phyloP scores from a whole-genome alignment of 1,284 basidiomycete species.

The Cutaneotrichosporon daszewskae region DNA sequence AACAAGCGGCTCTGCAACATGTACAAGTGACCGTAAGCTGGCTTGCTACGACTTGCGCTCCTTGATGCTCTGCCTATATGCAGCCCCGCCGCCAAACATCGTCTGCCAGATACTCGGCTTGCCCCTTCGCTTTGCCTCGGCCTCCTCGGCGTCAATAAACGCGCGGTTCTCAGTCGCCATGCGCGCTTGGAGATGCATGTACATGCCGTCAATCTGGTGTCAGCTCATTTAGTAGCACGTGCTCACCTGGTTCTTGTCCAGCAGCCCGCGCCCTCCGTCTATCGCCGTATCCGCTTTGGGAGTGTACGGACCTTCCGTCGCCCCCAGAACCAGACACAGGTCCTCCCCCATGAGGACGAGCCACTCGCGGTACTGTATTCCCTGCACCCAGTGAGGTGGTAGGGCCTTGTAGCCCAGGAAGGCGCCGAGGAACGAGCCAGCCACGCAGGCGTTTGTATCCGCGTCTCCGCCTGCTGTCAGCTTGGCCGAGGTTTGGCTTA shows the following conservation, averaged over 20 bases:
- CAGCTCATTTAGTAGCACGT: background rate
- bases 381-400: constrained; percentile 9
- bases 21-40: background rate
- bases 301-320: constrained; percentile 5
- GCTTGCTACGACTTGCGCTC: too few species aligned
- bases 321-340: constrained; percentile 1
- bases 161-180: constrained; percentile 7
- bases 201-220: constrained; percentile 7
- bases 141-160: background rate
- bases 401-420: constrained; percentile 9
- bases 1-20: background rate
- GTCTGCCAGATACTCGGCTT: too few species aligned
- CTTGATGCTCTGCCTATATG: background rate
- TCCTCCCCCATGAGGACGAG: constrained; percentile 6
- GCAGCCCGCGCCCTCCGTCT: constrained; percentile 9
- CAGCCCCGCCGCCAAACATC: too few species aligned
- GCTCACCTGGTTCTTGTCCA: constrained; percentile 2
- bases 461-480: too few species aligned
- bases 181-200: constrained; percentile 9
- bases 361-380: constrained; percentile 7
- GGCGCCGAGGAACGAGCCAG: constrained; percentile 14
- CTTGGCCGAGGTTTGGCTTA: too few species aligned
- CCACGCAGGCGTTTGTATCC: constrained; percentile 15
- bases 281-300: constrained; percentile 1
- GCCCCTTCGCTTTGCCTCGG: background rate